Evolutionary conservation across 148 eudicot species (phyloP), one percentile per base, ranked within the genome.

Genomic region (Cornus florida): DNA sequence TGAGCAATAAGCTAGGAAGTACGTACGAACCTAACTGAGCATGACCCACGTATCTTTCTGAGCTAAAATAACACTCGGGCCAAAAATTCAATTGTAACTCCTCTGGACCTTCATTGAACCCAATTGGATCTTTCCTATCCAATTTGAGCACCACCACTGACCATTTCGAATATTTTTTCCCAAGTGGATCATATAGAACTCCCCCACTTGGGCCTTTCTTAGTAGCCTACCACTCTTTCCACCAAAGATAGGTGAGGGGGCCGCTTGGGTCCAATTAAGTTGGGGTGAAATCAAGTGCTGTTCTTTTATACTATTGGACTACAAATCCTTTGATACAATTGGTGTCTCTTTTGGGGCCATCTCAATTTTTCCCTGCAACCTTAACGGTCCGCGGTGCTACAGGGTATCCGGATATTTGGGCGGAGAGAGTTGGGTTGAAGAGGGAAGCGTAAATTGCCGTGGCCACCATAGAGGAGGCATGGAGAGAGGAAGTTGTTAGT

Each of bases 151-250:
- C 48, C 48, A 43, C 48, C 48, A 9, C 1, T 43, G 48, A 9
- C 7, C 48, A 43, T 43, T 43, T 43, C 48, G 1, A 43, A 43
- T 43, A 43, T 43, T 43, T 43, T 0, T 43, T 43, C 48, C 94
- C 97, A 92, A 91, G 41, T 94, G 91, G 77, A 92, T 92, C 64
- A 92, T 92, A 59, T 92, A 91, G 80, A 92, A 92, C 68, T 91
- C 97, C 69, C 91, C 97, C 4, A 89, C 94, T 76, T 92, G 97
- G 8, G 97, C 97, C 57, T 92, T 92, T 35, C 91, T 72, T 7
- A 92, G 73, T 0, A 92, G 81, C 32, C 97, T 94, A 0, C 97
- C 97, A 0, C 94, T 92, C 88, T 91, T 89, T 5, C 94, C 97
- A 0, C 86, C 97, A 74, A 92, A 92, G 85, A 92, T 92, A 4